Conservation (phyloP, 1,284 basidiomycete species). For the Sanghuangporus weigelae region DNA sequence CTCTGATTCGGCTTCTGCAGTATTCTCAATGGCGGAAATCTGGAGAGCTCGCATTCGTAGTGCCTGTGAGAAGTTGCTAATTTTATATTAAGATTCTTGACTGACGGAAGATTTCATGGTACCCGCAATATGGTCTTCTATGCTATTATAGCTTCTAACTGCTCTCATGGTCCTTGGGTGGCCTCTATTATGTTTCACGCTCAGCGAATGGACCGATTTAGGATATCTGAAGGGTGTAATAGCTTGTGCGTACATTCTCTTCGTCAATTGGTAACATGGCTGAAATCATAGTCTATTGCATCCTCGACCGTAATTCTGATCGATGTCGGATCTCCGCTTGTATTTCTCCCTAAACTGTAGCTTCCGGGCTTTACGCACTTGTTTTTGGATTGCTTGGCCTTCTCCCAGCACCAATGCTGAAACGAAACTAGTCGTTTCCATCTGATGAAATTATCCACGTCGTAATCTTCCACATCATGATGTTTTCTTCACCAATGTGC, state of each 20-base stretch:
- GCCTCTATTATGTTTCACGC: conserved; percentile 52
- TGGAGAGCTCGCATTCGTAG: conserved; percentile 26
- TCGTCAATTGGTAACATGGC: conserved; percentile 1
- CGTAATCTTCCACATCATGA: not conserved
- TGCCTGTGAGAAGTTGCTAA: conserved; percentile 20
- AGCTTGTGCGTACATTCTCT: conserved; percentile 43
- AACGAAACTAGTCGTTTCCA: conserved; percentile 26
- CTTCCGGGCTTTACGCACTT: conserved; percentile 61
- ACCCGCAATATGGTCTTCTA: conserved; percentile 16
- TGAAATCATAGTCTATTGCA: not conserved
- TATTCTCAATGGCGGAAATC: conserved; percentile 56
- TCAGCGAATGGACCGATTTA: conserved; percentile 58
- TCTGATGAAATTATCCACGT: not conserved
- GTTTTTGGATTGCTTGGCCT: conserved; percentile 66
- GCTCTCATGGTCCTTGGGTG: conserved; percentile 64
- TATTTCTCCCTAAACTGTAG: conserved; percentile 29
- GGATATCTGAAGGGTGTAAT: conserved; percentile 59
- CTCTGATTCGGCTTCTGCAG: conserved; percentile 29
- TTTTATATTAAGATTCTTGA: conserved; percentile 50
- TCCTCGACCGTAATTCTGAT: not conserved
- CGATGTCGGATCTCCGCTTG: not conserved
- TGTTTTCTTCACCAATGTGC: not conserved
- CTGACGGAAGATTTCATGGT: conserved; percentile 40
- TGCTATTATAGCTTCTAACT: conserved; percentile 41
- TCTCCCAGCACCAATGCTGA: conserved; percentile 54